Base-by-base conservation (phyloP, 2,329 filamentous ascomycete genomes). In the Xylogone sp. region DNA sequence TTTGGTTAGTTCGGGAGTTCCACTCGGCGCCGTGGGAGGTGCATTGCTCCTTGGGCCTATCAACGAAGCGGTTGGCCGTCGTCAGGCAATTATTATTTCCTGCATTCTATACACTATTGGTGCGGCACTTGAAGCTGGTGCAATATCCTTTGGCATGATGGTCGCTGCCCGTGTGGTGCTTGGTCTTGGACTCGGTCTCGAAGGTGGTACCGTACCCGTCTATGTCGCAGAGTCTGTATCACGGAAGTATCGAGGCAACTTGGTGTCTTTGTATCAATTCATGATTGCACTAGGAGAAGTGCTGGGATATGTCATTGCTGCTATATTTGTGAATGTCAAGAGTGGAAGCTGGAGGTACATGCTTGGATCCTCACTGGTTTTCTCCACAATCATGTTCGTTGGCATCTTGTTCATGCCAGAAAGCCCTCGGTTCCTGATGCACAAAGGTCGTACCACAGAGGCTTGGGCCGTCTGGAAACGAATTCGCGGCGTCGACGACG, bases 231-330 rank as follows among this genome's bases (percentile, higher is more conserved):
- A 90, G 67, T 85, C 82, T 0, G 86, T 88, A 43, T 83, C 86
- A 59, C 75, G 81, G 27, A 77, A 75, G 53, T 75, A 87, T 21
- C 81, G 86, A 60, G 86, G 86, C 58, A 89, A 89, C 65, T 69
- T 90, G 46, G 86, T 90, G 1, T 88, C 84, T 0, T 72, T 89
- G 0, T 90, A 89, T 65, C 87, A 90, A 63, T 81, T 89, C 68
- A 88, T 87, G 69, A 90, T 90, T 61, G 87, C 87, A 0, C 75
- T 90, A 0, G 86, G 86, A 22, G 86, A 89, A 59, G 86, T 90
- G 2, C 72, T 90, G 1, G 87, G 86, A 2, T 89, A 89, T 54
- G 86, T 83, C 4, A 79, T 89, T 1, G 86, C 83, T 0, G 86
- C 86, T 45, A 88, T 89, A 51, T 90, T 90, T 67, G 73, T 88